Evolutionary conservation across 805 yeast genomes (phyloP).

Genomic region (Starmerella sp.): DNA sequence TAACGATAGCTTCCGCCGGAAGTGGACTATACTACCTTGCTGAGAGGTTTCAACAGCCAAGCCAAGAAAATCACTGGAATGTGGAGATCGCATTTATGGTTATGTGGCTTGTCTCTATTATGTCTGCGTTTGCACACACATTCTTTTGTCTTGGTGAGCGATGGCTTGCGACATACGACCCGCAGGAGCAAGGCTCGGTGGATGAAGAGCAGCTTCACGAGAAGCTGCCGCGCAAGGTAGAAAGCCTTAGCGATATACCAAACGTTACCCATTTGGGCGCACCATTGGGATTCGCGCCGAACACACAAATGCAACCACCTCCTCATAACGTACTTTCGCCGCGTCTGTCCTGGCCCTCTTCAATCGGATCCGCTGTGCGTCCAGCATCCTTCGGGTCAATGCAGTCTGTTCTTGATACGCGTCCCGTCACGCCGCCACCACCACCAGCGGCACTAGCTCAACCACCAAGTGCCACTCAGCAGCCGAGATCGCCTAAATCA

Average conservation of each 20-base stretch:
- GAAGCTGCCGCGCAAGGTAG: neutral
- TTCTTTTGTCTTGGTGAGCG: slow-evolving; percentile 15
- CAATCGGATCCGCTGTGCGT: slow-evolving; percentile 3
- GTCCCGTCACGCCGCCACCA: neutral
- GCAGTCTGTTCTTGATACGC: slow-evolving; percentile 5
- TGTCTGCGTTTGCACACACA: neutral
- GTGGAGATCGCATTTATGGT: slow-evolving; percentile 14
- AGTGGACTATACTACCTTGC: slow-evolving; percentile 19
- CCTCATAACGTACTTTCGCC: slow-evolving; percentile 7
- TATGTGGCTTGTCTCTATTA: slow-evolving; percentile 14
- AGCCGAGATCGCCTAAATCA: slow-evolving; percentile 10
- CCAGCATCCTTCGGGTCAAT: slow-evolving; percentile 8
- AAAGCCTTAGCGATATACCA: neutral
- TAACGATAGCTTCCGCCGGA: neutral
- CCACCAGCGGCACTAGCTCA: neutral
- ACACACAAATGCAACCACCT: neutral
- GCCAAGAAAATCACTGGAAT: neutral
- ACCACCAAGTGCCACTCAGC: neutral
- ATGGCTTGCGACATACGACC: slow-evolving; percentile 3
- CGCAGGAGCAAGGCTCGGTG: neutral
- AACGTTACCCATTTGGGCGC: neutral
- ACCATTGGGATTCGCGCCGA: neutral
- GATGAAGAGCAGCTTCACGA: neutral
- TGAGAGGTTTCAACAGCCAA: neutral
- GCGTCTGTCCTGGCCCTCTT: slow-evolving; percentile 13